Evolutionary conservation across 2,329 filamentous ascomycete genomes (phyloP).

Genomic region (Sclerotinia nivalis): DNA sequence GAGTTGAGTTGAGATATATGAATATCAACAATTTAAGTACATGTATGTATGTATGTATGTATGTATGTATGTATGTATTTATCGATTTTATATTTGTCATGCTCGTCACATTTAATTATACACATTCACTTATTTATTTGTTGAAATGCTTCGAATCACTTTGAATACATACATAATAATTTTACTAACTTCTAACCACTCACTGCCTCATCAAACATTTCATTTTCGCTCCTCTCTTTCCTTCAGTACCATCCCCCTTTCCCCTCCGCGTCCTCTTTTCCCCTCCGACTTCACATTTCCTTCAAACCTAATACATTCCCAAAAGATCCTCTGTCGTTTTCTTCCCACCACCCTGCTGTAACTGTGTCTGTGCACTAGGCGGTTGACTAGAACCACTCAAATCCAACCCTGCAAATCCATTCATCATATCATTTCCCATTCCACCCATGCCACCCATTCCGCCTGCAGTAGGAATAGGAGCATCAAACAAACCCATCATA

Average conservation of each 20-base stretch:
- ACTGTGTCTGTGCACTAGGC: conserved; percentile 62
- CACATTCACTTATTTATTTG: not conserved
- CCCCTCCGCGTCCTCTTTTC: not conserved
- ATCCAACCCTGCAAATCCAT: conserved; percentile 81
- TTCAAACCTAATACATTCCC: conserved; percentile 51
- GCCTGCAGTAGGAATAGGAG: conserved; percentile 32
- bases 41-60: no score
- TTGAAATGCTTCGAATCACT: not conserved
- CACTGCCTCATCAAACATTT: not conserved
- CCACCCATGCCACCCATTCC: conserved; percentile 26
- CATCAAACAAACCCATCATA: conserved; percentile 69
- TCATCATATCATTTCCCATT: conserved; percentile 52
- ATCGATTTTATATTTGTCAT: no score
- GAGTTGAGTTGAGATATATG: no score
- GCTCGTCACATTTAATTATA: not conserved
- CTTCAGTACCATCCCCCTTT: not conserved
- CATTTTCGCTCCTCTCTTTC: no score
- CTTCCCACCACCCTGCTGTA: conserved; percentile 47
- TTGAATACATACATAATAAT: conserved; percentile 5
- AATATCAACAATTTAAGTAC: no score
- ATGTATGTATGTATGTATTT: no score
- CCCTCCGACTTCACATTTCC: no score
- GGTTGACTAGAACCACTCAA: conserved; percentile 66
- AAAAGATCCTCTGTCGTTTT: conserved; percentile 61
- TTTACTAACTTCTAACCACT: not conserved